Conservation (phyloP, 495 filamentous ascomycete species). For the Physcia stellaris region DNA sequence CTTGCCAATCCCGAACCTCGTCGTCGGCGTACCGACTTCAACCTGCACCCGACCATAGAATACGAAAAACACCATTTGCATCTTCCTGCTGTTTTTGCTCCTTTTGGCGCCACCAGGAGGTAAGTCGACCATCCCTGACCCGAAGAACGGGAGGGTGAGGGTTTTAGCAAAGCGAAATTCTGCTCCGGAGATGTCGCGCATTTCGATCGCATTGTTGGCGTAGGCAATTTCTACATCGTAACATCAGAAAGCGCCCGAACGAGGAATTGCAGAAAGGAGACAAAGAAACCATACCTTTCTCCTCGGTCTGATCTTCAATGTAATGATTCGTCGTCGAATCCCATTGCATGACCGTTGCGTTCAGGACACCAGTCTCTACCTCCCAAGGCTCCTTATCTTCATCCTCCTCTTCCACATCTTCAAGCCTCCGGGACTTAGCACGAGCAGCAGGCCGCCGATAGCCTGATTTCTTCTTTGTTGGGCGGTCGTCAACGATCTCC, state of each 20-base stretch:
- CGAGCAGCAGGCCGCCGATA: conserved; percentile 20
- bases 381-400: conserved; percentile 46
- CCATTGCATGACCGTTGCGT: conserved; percentile 44
- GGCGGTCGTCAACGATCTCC: conserved; percentile 35
- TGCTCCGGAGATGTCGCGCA: conserved; percentile 57
- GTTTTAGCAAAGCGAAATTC: conserved; percentile 81
- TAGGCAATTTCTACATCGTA: conserved; percentile 50
- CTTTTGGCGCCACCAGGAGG: conserved; percentile 70
- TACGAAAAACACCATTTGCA: conserved; percentile 94
- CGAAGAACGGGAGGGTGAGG: conserved; percentile 69
- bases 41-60: conserved; percentile 61
- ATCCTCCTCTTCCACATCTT: conserved; percentile 33
- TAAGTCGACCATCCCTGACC: conserved; percentile 76
- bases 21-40: conserved; percentile 56
- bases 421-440: conserved; percentile 26
- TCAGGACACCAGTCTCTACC: conserved; percentile 39
- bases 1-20: conserved; percentile 67
- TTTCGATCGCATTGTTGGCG: conserved; percentile 58
- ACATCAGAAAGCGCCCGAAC: background rate
- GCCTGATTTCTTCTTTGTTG: conserved; percentile 17
- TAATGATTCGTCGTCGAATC: conserved; percentile 36
- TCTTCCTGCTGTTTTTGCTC: conserved; percentile 78
- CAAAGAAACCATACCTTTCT: conserved; percentile 40
- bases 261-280: background rate
- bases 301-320: conserved; percentile 42